Evolutionary conservation across 805 yeast genomes (phyloP), one percentile per base, ranked within the genome.

Genomic region (Metahyphopichia silvanorum): DNA sequence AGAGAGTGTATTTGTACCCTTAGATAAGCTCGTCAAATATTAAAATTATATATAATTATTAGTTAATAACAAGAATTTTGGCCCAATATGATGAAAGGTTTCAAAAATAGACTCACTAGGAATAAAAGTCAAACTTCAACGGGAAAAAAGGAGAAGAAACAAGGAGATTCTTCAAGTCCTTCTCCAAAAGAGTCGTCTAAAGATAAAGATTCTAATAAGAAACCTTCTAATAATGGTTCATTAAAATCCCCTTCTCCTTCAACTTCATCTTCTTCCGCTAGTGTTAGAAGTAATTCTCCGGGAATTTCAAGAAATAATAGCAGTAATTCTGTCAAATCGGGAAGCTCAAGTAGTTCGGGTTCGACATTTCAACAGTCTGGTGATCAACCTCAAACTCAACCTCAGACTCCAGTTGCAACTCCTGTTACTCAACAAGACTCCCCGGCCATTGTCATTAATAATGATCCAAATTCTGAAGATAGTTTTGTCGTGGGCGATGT

Each of bases 21-120:
- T n/a, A n/a, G n/a, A n/a, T n/a, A n/a, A n/a, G n/a, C n/a, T n/a
- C n/a, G n/a, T n/a, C n/a, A n/a, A n/a, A n/a, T n/a, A n/a, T n/a
- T n/a, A n/a, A n/a, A n/a, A n/a, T n/a, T n/a, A n/a, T n/a, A n/a
- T n/a, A n/a, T n/a, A n/a, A n/a, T n/a, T n/a, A n/a, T n/a, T n/a
- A n/a, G n/a, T n/a, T n/a, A n/a, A n/a, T n/a, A n/a, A n/a, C n/a
- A n/a, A n/a, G n/a, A n/a, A n/a, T n/a, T n/a, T n/a, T n/a, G n/a
- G 17, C 10, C 10, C 34, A 60, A 51, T 30, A 66, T 66, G 73
- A 66, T 66, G 71, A 66, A 66, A 56, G 73, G 73, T 12, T 66
- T 66, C 44, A 66, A 66, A 42, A 66, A 66, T 37, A 56, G 71
- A 41, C 70, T 66, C 46, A 60, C 71, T 13, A 51, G 73, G 38